phyloP scores from a whole-genome alignment of 2,329 filamentous ascomycete genomes.

The Cladosporium velox region DNA sequence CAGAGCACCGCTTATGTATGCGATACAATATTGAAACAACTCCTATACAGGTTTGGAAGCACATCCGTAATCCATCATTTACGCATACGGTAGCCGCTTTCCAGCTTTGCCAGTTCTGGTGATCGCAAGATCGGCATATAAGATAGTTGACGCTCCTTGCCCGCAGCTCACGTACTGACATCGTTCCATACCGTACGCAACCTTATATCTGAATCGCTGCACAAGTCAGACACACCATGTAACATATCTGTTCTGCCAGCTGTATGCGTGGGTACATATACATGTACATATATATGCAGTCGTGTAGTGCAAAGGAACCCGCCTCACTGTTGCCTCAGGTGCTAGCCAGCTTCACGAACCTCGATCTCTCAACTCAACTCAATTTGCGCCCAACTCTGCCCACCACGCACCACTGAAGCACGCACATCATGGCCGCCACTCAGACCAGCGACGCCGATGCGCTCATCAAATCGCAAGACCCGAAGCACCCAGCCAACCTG shows the following conservation, averaged over 20 bases:
- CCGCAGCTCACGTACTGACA: background rate
- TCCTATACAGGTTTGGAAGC: background rate
- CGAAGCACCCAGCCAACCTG: slow-evolving; percentile 88
- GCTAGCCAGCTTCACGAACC: background rate
- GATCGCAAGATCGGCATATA: too few species aligned
- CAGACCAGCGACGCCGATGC: slow-evolving; percentile 44
- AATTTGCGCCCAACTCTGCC: background rate
- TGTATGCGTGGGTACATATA: background rate
- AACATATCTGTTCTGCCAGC: too few species aligned
- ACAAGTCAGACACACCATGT: background rate
- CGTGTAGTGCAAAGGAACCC: background rate
- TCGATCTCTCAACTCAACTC: background rate
- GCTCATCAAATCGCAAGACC: slow-evolving; percentile 64
- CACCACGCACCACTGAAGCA: background rate
- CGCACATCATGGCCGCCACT: background rate
- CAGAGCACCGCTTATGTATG: background rate
- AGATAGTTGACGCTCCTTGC: too few species aligned
- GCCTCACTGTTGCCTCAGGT: background rate
- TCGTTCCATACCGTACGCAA: too few species aligned
- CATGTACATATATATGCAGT: background rate
- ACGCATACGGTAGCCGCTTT: background rate
- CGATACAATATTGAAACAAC: background rate
- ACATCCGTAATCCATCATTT: background rate
- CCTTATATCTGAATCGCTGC: background rate
- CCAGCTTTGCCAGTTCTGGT: background rate